Percentiles rank a stretch among this genome's conserved stretches.
Evolutionary conservation across 2,329 filamentous ascomycete genomes (phyloP).

Genomic region (Xylariaceae sp.): DNA sequence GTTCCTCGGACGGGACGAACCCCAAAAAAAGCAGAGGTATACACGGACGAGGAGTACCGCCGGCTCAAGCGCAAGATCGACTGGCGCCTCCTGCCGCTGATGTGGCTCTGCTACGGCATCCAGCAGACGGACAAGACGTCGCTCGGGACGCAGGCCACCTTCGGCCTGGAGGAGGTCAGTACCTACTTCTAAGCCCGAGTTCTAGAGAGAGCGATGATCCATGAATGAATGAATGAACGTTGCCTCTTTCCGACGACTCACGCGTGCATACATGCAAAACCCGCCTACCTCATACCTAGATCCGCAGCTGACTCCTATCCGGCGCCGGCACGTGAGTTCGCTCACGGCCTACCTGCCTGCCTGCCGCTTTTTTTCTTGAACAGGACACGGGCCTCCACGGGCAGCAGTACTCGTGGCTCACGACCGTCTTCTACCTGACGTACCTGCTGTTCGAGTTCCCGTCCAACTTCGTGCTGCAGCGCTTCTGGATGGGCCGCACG

Average conservation of each 20-base stretch:
- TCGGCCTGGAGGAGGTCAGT: slow-evolving; percentile 27
- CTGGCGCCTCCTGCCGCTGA: slow-evolving; percentile 36
- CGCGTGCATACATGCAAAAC: no score
- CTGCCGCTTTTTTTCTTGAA: not conserved
- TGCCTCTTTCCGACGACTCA: no score
- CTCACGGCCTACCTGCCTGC: no score
- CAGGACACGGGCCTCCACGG: slow-evolving; percentile 24
- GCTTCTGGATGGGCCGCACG: slow-evolving; percentile 24
- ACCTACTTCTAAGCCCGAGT: no score
- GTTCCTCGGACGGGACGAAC: not conserved
- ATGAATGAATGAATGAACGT: no score
- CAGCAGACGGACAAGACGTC: slow-evolving; percentile 41
- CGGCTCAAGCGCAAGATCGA: slow-evolving; percentile 34
- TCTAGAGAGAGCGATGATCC: no score
- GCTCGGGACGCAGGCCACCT: slow-evolving; percentile 30
- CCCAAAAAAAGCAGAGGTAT: slow-evolving; percentile 11
- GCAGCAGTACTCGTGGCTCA: slow-evolving; percentile 28
- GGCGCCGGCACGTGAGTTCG: no score
- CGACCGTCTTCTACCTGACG: slow-evolving; percentile 25
- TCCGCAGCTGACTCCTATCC: no score
- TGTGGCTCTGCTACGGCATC: slow-evolving; percentile 42
- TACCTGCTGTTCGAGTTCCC: slow-evolving; percentile 26
- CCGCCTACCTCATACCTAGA: no score
- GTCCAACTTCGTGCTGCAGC: slow-evolving; percentile 23
- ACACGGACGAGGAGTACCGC: slow-evolving; percentile 31